Conservation (phyloP, 352 stramenopile genomes). For the Pythium guiyangense region DNA sequence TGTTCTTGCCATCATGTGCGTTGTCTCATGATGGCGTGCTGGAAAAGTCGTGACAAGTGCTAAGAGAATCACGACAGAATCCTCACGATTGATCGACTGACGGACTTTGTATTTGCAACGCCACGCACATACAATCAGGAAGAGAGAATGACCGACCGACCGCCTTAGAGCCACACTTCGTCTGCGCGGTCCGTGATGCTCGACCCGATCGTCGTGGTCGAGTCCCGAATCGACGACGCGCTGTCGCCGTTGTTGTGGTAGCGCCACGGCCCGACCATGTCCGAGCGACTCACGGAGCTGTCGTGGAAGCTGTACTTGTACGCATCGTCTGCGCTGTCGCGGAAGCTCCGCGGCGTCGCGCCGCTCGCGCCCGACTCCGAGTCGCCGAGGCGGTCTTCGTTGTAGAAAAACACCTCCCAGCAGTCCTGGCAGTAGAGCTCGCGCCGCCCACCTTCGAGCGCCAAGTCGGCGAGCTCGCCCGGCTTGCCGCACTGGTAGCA, state of each 20-base stretch:
- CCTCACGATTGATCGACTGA: too few relatives aligned
- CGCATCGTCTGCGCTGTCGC: constrained; percentile 24
- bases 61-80: too few relatives aligned
- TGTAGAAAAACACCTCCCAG: constrained; percentile 75
- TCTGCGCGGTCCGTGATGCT: constrained; percentile 36
- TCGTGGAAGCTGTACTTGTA: constrained; percentile 81
- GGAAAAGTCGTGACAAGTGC: too few relatives aligned
- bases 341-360: constrained; percentile 9
- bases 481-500: constrained; percentile 55
- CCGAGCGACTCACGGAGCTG: constrained; percentile 44
- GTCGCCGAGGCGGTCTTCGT: constrained; percentile 24
- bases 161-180: constrained; percentile 22
- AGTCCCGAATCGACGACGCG: constrained; percentile 52
- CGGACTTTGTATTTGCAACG: not conserved
- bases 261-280: constrained; percentile 53
- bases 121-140: not conserved
- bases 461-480: constrained; percentile 50
- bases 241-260: constrained; percentile 40
- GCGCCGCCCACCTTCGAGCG: constrained; percentile 31
- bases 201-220: constrained; percentile 40
- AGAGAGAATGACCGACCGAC: not conserved
- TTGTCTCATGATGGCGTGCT: too few relatives aligned
- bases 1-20: too few relatives aligned
- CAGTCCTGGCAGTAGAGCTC: constrained; percentile 72
- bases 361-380: constrained; percentile 3